Evolutionary conservation across 179 eudicot genomes (phyloP).

Genomic region (Corrigiola litoralis): DNA sequence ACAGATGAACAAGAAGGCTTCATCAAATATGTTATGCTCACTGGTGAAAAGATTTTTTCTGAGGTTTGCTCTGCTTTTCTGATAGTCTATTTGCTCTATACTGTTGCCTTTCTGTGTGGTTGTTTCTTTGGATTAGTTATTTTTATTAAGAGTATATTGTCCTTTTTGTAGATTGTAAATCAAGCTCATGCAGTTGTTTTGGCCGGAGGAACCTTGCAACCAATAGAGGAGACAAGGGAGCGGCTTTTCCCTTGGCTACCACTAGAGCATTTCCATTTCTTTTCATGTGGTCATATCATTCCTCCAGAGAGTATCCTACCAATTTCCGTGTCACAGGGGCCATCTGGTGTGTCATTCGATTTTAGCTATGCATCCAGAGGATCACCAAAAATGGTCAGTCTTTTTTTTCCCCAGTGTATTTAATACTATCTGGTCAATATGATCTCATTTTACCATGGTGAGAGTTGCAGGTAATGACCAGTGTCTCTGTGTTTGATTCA

Average conservation of each 20-base stretch:
- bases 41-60: slow-evolving; percentile 82
- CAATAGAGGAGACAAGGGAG: slow-evolving; percentile 83
- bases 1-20: slow-evolving; percentile 49
- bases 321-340: slow-evolving; percentile 73
- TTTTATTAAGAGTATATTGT: neutral
- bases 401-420: neutral
- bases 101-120: neutral
- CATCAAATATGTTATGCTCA: slow-evolving; percentile 92
- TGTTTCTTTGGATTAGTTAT: neutral
- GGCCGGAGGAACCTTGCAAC: slow-evolving; percentile 95
- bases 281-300: slow-evolving; percentile 87
- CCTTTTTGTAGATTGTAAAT: slow-evolving; percentile 47
- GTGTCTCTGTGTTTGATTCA: slow-evolving; percentile 12
- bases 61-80: slow-evolving; percentile 51
- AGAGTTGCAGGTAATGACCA: neutral
- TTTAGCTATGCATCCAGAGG: slow-evolving; percentile 80
- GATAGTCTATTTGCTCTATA: neutral
- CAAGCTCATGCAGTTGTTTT: slow-evolving; percentile 83
- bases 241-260: slow-evolving; percentile 77
- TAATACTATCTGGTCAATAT: too few species aligned
- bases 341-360: slow-evolving; percentile 74
- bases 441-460: neutral
- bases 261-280: slow-evolving; percentile 59
- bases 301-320: slow-evolving; percentile 86
- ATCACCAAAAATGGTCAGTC: slow-evolving; percentile 58